Base-by-base conservation (phyloP, 2,329 filamentous ascomycete genomes). In the Aquanectria penicillioides region DNA sequence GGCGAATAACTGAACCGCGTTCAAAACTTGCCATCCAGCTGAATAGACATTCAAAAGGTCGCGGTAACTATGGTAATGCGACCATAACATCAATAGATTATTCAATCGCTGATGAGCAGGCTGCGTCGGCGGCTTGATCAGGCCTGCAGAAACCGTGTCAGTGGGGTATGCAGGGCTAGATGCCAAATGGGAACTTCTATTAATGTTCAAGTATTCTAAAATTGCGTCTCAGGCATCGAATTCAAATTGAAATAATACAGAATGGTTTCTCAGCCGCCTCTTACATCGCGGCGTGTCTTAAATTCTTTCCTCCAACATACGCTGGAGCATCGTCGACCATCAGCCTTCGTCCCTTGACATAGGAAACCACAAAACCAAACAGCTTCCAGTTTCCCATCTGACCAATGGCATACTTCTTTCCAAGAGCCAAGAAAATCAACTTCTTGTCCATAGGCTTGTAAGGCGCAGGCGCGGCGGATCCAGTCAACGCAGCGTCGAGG, bases 331-430 rank as follows among this genome's bases (percentile, higher is more conserved):
- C 70, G 20, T 75, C 71, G 10, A 74, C 67, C 63, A 74, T 72
- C 15, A 77, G 56, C 18, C 69, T 71, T 43, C 70, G 67, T 5
- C 74, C 74, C 40, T 77, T 77, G n/a, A 72, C 65, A 40, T 68
- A 71, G 3, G 69, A 69, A 3, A 76, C 73, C 28, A 73, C 38
- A 48, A 75, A 66, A 1, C 71, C 69, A 26, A 67, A 72, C 12
- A 76, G 48, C 51, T 64, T 74, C 73, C 73, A 77, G 26, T 62
- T 71, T 3, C 71, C 72, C 37, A 75, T 67, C 36, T 77, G 73
- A 0, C 74, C 74, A 2, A 70, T 71, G 1, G 73, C 73, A 25
- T 67, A 41, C 18, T 67, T 71, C 36, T 57, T 66, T 0, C 72
- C 72, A 0, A 72, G 43, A 1, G 73, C 65, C 1, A 75, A 34